Evolutionary conservation across 257 asterid species (phyloP).

Genomic region (Fraxinus anomala): DNA sequence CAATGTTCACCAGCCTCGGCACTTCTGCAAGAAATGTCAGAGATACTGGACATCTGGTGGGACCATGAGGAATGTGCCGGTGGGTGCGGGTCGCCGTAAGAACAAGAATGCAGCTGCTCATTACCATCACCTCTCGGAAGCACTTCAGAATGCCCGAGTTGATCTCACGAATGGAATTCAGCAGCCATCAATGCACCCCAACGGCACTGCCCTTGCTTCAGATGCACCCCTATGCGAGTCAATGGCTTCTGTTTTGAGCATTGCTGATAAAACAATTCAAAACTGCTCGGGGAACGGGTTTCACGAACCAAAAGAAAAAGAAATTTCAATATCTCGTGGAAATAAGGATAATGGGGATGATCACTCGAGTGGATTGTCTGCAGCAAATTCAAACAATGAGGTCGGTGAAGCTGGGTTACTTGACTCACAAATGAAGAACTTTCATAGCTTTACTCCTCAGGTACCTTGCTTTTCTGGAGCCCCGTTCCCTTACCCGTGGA

Average conservation of each 20-base stretch:
- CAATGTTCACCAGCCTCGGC: constrained; percentile 51
- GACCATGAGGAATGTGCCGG: constrained; percentile 51
- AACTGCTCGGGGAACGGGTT: constrained; percentile 20
- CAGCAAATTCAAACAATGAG: constrained; percentile 27
- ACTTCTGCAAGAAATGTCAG: constrained; percentile 54
- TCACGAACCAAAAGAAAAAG: constrained; percentile 25
- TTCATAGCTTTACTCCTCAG: constrained; percentile 38
- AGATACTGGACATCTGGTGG: constrained; percentile 61
- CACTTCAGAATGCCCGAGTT: constrained; percentile 24
- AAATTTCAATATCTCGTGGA: constrained; percentile 29
- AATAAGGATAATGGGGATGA: constrained; percentile 31
- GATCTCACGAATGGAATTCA: constrained; percentile 38
- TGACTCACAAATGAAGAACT: constrained; percentile 25
- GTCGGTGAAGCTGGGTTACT: constrained; percentile 25
- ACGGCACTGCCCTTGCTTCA: constrained; percentile 37
- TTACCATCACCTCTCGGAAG: constrained; percentile 36
- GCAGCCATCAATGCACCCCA: constrained; percentile 34
- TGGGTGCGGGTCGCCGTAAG: constrained; percentile 55
- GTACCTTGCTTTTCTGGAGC: constrained; percentile 38
- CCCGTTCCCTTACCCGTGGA: constrained; percentile 45
- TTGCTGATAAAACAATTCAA: constrained; percentile 32
- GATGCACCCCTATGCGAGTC: constrained; percentile 46
- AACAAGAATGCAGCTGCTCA: constrained; percentile 37
- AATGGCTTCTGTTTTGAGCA: constrained; percentile 36
- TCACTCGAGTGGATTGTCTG: constrained; percentile 30